Conservation (phyloP, 2,329 filamentous ascomycete species). For the Ascochyta lentis region DNA sequence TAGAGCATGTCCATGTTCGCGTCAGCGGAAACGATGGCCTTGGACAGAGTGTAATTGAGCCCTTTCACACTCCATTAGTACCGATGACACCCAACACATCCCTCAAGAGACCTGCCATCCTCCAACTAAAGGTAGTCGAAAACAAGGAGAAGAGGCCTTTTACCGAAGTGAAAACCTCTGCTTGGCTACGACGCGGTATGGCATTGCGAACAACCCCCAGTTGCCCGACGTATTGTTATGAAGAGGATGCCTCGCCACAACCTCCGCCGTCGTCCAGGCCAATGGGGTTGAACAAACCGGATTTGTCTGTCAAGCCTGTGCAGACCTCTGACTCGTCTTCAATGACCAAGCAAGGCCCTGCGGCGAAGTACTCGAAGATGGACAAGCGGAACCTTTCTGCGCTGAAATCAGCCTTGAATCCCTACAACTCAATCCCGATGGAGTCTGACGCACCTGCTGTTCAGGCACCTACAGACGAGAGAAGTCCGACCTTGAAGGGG, state of each 20-base stretch:
- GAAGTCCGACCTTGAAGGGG: neutral
- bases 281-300: neutral
- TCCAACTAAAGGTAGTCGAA: conserved; percentile 18
- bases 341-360: neutral
- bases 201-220: neutral
- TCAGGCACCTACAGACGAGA: neutral
- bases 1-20: conserved; percentile 26
- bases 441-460: neutral
- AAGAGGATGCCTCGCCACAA: neutral
- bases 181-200: neutral
- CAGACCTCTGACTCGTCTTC: neutral
- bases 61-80: conserved; percentile 23
- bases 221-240: neutral
- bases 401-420: neutral
- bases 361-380: neutral
- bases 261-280: too few species aligned
- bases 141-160: conserved; percentile 3
- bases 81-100: neutral
- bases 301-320: neutral
- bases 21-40: conserved; percentile 27
- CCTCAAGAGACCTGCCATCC: conserved; percentile 5
- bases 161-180: neutral
- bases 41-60: conserved; percentile 21
- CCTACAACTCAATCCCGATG: too few species aligned
- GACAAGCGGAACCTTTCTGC: neutral